These are phyloP conservation scores for Termitomyces sp. DNA, from an alignment of 768 basidiomycete species.

Conservation along the genomic window DNA sequence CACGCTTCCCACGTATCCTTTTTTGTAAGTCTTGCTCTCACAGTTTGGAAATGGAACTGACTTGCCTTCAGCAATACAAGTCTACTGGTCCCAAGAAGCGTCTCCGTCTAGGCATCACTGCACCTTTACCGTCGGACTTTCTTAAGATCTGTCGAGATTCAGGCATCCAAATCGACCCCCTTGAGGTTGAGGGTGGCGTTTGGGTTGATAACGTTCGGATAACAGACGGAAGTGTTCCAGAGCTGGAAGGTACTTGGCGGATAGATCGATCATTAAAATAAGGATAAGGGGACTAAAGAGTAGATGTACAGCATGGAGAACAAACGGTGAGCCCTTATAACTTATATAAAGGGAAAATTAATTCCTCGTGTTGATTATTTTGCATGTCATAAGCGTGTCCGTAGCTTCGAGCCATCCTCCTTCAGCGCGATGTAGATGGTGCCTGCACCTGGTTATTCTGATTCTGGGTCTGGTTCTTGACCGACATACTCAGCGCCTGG, in stretches of 20 bases:
- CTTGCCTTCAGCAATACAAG: slow-evolving; percentile 42
- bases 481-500: slow-evolving; percentile 35
- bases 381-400: not conserved
- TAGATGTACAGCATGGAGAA: slow-evolving; percentile 6
- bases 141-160: slow-evolving; percentile 43
- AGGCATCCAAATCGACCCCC: slow-evolving; percentile 35
- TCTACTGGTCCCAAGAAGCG: slow-evolving; percentile 40
- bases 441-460: slow-evolving; percentile 10
- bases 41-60: not conserved
- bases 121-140: slow-evolving; percentile 60
- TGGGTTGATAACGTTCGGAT: slow-evolving; percentile 40
- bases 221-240: slow-evolving; percentile 28
- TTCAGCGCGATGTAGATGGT: slow-evolving; percentile 10
- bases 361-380: not conserved
- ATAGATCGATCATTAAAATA: not conserved
- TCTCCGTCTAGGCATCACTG: slow-evolving; percentile 48
- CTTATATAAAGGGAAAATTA: not conserved
- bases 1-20: slow-evolving; percentile 59
- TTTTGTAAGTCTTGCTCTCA: slow-evolving; percentile 35
- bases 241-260: slow-evolving; percentile 34
- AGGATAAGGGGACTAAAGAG: not conserved
- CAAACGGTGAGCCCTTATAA: not conserved
- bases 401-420: not conserved
- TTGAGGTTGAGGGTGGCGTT: slow-evolving; percentile 41
- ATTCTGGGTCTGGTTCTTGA: slow-evolving; percentile 27